Conservation (phyloP, 352 stramenopile genomes). For the Peronospora tabacina region DNA sequence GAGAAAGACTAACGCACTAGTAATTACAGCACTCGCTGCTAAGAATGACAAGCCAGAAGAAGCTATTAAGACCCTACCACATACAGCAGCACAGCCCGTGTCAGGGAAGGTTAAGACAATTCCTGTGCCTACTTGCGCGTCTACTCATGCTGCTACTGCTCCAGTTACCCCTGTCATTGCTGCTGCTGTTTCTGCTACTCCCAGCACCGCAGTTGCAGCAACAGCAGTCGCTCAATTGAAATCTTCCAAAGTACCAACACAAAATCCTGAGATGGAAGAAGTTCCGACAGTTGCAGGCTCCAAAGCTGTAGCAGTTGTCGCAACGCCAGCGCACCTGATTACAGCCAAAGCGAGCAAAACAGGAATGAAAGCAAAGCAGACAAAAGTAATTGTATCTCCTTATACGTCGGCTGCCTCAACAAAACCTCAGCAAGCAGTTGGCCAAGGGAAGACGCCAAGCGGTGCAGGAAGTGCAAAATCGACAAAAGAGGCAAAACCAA, state of each 20-base stretch:
- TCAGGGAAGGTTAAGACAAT: background rate
- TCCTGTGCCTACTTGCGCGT: background rate
- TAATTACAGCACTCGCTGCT: background rate
- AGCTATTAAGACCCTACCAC: background rate
- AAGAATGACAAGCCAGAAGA: background rate
- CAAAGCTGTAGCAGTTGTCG: background rate
- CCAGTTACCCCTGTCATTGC: background rate
- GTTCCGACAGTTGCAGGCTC: background rate
- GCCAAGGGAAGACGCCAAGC: constrained; percentile 12
- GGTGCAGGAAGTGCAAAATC: background rate
- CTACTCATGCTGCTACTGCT: background rate
- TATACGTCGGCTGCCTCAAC: constrained; percentile 9
- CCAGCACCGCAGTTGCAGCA: background rate
- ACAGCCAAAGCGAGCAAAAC: constrained; percentile 4
- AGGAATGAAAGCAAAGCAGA: constrained; percentile 9
- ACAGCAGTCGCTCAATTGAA: background rate
- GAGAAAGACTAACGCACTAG: constrained; percentile 3
- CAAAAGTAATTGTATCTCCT: constrained; percentile 5
- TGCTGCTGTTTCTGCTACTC: background rate
- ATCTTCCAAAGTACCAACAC: constrained; percentile 6
- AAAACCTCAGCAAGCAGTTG: constrained; percentile 17
- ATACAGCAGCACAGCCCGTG: background rate
- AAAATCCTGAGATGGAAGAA: constrained; percentile 34
- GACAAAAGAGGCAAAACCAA: constrained; percentile 12
- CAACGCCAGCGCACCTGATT: constrained; percentile 2